Evolutionary conservation across 148 eudicot genomes (phyloP), one percentile per base, ranked within the genome.

Genomic region (Rhododendron simsii): DNA sequence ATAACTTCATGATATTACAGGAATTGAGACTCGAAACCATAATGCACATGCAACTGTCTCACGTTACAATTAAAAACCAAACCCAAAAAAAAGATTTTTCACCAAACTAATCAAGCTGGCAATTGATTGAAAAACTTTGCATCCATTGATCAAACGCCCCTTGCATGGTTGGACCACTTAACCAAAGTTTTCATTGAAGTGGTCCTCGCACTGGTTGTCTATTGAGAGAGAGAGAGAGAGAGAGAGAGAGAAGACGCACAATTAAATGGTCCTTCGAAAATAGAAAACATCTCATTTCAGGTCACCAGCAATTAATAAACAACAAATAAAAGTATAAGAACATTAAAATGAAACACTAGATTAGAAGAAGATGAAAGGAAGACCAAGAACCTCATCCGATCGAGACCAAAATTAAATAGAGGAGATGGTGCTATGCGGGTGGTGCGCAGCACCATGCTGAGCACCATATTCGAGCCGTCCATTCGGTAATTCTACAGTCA

Each of bases 101-200:
- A 85, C 77, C 83, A 79, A 65, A 57, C 37, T 85, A 78, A 78
- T 77, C 75, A 26, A 80, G 82, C 82, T 21, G n/a, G 37, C 5
- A 44, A 77, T 78, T 77, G 83, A 61, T 61, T 78, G 76, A 77
- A 30, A 71, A 71, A 41, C 45, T 18, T 71, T 33, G 14, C 76
- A 71, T 41, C 45, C 45, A 71, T 71, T 13, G 20, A 71, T 30
- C 76, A 71, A 18, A 73, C 20, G 79, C 15, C 12, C 8, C 6
- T 39, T 67, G 33, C 47, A 14, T 59, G 79, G 81, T 41, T 74
- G 81, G 81, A 73, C 85, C 85, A 71, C 71, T 81, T 73, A 30
- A 73, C 81, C 39, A 33, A 71, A 14, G 11, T n/a, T 67, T 51
- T 67, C 55, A 6, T 37, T 55, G 81, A 37, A 78, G 84, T 86